Evolutionary conservation across 148 eudicot genomes (phyloP).

Genomic region (Vaccinium corymbosum): DNA sequence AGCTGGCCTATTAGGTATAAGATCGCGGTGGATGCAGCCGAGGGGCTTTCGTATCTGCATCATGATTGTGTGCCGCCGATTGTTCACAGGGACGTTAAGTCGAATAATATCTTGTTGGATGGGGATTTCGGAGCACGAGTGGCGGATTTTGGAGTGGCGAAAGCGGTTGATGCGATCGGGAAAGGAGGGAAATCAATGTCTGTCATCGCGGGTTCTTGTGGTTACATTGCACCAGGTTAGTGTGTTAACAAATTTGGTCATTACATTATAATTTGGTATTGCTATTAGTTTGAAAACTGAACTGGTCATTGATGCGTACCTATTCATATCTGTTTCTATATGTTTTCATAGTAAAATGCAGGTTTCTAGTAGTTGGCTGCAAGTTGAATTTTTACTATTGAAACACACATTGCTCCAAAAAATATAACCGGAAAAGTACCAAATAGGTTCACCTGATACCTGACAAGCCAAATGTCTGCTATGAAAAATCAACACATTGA

Average conservation of each 20-base stretch:
- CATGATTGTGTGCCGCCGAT: slow-evolving; percentile 92
- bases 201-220: slow-evolving; percentile 91
- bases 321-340: background rate
- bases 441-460: background rate
- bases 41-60: slow-evolving; percentile 87
- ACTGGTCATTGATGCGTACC: background rate
- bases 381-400: background rate
- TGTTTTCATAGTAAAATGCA: background rate
- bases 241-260: background rate
- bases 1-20: slow-evolving; percentile 82
- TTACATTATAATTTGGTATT: background rate
- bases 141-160: slow-evolving; percentile 94
- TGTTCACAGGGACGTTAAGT: slow-evolving; percentile 86
- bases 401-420: background rate
- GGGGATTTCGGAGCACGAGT: slow-evolving; percentile 77
- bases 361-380: background rate
- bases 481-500: background rate
- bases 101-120: slow-evolving; percentile 79
- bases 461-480: background rate
- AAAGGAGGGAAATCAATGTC: slow-evolving; percentile 84
- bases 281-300: background rate
- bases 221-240: slow-evolving; percentile 97
- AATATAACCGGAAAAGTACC: background rate
- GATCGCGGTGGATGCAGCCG: slow-evolving; percentile 82
- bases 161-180: slow-evolving; percentile 61